Percentiles rank a stretch among this genome's conserved stretches.
phyloP scores from a whole-genome alignment of 139 green algal genomes.

The Tetradesmus lagerheimii region DNA sequence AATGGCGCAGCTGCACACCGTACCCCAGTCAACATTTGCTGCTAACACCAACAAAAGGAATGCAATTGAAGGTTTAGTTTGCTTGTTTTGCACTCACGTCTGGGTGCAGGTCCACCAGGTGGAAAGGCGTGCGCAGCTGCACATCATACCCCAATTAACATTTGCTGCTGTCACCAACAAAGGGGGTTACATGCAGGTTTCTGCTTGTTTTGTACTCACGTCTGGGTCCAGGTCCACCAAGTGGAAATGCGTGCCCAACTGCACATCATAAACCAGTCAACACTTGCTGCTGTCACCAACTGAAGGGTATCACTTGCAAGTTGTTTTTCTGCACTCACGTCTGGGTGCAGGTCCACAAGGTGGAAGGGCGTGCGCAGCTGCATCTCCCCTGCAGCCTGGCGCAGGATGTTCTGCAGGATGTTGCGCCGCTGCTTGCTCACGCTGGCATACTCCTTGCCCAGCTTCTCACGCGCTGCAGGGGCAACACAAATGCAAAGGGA shows the following conservation, averaged over 20 bases:
- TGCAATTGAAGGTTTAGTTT: too few relatives aligned
- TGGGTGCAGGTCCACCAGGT: conserved; percentile 56
- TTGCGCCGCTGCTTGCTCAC: conserved; percentile 44
- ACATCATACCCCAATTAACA: not conserved
- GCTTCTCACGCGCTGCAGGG: conserved; percentile 47
- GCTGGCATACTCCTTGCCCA: conserved; percentile 37
- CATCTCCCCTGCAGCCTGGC: conserved; percentile 40
- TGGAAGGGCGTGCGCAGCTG: conserved; percentile 67
- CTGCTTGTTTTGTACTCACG: too few relatives aligned
- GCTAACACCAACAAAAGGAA: too few relatives aligned
- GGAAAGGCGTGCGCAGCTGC: conserved; percentile 64
- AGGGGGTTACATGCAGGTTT: too few relatives aligned
- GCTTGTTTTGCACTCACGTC: not conserved
- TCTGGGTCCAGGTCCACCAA: conserved; percentile 53
- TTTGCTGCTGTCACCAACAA: too few relatives aligned
- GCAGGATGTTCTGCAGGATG: conserved; percentile 52
- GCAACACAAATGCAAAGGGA: too few relatives aligned
- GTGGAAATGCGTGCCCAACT: conserved; percentile 63
- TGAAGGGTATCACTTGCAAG: too few relatives aligned
- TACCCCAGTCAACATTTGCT: not conserved
- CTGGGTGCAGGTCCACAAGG: conserved; percentile 59
- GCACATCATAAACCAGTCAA: not conserved
- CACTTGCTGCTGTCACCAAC: too few relatives aligned
- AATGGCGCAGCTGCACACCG: conserved; percentile 55
- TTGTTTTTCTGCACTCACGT: conserved; percentile 6